Evolutionary conservation across 257 asterid genomes (phyloP), one percentile per base, ranked within the genome.

Genomic region (Paulownia fortunei): DNA sequence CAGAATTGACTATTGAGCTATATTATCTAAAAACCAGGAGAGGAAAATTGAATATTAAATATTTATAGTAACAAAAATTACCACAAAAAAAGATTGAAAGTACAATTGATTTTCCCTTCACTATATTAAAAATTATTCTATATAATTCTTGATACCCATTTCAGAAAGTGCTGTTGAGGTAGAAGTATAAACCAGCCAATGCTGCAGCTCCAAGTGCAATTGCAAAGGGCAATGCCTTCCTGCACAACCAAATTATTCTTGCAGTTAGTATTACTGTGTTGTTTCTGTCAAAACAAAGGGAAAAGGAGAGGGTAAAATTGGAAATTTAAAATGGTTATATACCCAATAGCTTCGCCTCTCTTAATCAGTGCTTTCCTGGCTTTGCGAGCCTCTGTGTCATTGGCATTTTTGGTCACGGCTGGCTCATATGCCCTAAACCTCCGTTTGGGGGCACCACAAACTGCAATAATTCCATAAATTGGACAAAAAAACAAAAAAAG

Each of bases 391-490:
- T 82, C 85, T 3, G 71, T 21, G 67, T 65, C 79, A 72, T 95
- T 95, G 21, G 87, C 97, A 79, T 92, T 80, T 83, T 91, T 95
- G n/a, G 77, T 58, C 73, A 95, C 97, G 36, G 88, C 72, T 4
- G 98, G 94, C 47, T 79, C 82, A 76, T 93, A 93, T 58, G 86
- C 1, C 86, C 84, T 89, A 79, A 95, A 95, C 84, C 99, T 90
- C 83, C 98, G 82, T 32, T 95, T 95, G 1, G 99, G 99, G 60
- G 99, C 99, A 77, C 98, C 97, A 80, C 99, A 95, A 34, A 95
- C 98, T 95, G 88, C 84, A 84, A 36, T 3, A 76, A 18, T 41
- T 12, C 24, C 19, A 66, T 19, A 9, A 54, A 24, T 1, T 32
- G 4, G 47, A n/a, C n/a, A n/a, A n/a, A n/a, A n/a, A n/a, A n/a